These are phyloP conservation scores for Dicorynia guianensis DNA, from an alignment of 306 rosid genomes.

Conservation along the genomic window DNA sequence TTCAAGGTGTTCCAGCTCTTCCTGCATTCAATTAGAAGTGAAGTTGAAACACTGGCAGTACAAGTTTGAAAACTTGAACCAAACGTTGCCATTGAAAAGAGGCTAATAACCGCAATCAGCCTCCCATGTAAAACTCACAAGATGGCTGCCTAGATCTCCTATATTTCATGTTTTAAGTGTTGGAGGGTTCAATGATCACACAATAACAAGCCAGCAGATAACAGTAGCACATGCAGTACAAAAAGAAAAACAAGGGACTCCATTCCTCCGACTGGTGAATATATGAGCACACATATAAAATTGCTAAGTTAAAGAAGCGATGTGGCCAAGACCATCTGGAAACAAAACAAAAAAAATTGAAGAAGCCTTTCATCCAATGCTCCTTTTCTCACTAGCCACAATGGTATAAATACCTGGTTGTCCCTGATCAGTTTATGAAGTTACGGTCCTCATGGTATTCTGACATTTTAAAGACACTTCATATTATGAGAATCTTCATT, in stretches of 20 bases:
- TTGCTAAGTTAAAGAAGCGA: neutral
- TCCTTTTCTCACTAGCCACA: neutral
- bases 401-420: neutral
- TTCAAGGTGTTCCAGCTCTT: constrained; percentile 85
- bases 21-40: constrained; percentile 53
- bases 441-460: neutral
- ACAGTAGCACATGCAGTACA: constrained; percentile 19
- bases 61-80: constrained; percentile 7
- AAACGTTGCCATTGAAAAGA: constrained; percentile 24
- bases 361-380: constrained; percentile 2
- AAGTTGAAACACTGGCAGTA: constrained; percentile 22
- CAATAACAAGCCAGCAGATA: constrained; percentile 24
- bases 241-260: constrained; percentile 10
- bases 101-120: constrained; percentile 37
- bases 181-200: constrained; percentile 1
- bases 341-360: neutral
- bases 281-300: neutral
- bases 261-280: constrained; percentile 6
- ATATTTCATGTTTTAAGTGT: neutral
- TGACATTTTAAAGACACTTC: neutral
- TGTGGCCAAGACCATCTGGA: neutral
- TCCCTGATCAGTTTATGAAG: constrained; percentile 10
- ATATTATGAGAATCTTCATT: neutral
- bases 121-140: neutral
- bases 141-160: constrained; percentile 19